Evolutionary conservation across 2,329 filamentous ascomycete genomes (phyloP).

Genomic region (Stemphylium vesicarium): DNA sequence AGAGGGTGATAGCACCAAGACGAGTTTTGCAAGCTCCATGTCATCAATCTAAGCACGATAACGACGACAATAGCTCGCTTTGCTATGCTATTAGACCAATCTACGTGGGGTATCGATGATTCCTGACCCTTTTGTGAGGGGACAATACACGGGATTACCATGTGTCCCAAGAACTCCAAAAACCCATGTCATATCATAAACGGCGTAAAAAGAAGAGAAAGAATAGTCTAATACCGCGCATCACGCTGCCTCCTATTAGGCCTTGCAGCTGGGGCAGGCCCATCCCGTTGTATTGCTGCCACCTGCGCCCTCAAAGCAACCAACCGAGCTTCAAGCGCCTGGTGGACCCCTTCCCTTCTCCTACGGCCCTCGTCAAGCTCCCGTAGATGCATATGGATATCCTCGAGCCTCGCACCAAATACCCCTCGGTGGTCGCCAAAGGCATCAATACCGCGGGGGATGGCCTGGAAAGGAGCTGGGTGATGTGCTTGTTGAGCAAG

Average conservation of each 20-base stretch:
- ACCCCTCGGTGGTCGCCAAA: not conserved
- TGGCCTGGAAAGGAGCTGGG: not conserved
- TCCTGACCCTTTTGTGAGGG: no score
- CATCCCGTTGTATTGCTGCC: not conserved
- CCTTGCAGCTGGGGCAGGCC: not conserved
- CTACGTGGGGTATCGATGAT: not conserved
- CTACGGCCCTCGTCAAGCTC: not conserved
- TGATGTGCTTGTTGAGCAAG: not conserved
- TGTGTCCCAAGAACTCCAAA: not conserved
- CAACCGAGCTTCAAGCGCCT: not conserved
- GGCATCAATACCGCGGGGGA: not conserved
- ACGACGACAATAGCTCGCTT: no score
- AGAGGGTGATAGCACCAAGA: conserved; percentile 14
- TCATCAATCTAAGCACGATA: not conserved
- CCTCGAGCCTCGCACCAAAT: not conserved
- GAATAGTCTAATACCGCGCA: not conserved
- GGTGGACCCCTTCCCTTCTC: not conserved
- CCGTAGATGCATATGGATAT: not conserved
- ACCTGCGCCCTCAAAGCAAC: not conserved
- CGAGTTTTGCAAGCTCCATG: conserved; percentile 28
- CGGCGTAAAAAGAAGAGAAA: not conserved
- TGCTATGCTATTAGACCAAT: no score
- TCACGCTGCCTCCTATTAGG: not conserved
- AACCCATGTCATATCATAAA: not conserved
- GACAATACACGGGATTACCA: no score